Conservation (phyloP, 768 basidiomycete genomes). For the Rhodocollybia butyracea region DNA sequence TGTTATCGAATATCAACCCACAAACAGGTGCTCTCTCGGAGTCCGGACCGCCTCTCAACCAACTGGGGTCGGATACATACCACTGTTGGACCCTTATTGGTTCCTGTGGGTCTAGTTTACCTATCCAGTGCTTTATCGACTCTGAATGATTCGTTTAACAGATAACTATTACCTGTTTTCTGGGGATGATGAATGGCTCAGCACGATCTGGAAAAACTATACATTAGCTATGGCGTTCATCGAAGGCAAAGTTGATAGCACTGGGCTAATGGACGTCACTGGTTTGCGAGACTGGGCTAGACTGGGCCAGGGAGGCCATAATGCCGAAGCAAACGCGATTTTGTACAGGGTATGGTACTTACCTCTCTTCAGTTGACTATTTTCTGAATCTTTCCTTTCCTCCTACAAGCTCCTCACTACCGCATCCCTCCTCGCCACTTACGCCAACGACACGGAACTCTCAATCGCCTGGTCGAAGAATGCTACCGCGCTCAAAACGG, state of each 20-base stretch:
- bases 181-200: conserved; percentile 50
- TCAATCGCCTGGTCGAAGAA: conserved; percentile 38
- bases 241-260: conserved; percentile 45
- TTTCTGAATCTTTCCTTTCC: neutral
- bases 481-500: conserved; percentile 44
- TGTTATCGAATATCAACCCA: conserved; percentile 53
- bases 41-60: conserved; percentile 46
- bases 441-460: conserved; percentile 31
- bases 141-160: conserved; percentile 11
- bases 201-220: conserved; percentile 50
- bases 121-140: too few relatives aligned
- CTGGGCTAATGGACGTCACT: conserved; percentile 53
- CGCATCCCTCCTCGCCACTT: conserved; percentile 39
- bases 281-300: conserved; percentile 58
- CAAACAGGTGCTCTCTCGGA: conserved; percentile 53
- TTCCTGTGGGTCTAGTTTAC: conserved; percentile 33
- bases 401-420: conserved; percentile 45
- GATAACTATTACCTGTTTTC: conserved; percentile 58
- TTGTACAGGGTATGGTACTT: conserved; percentile 38
- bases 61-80: conserved; percentile 50
- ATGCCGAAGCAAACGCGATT: conserved; percentile 54
- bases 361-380: neutral
- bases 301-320: conserved; percentile 52
- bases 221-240: conserved; percentile 55
- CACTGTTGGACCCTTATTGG: conserved; percentile 62